Evolutionary conservation across 225 moss, liverwort and hornwort species (phyloP).

Genomic region (Marchantia paleacea): DNA sequence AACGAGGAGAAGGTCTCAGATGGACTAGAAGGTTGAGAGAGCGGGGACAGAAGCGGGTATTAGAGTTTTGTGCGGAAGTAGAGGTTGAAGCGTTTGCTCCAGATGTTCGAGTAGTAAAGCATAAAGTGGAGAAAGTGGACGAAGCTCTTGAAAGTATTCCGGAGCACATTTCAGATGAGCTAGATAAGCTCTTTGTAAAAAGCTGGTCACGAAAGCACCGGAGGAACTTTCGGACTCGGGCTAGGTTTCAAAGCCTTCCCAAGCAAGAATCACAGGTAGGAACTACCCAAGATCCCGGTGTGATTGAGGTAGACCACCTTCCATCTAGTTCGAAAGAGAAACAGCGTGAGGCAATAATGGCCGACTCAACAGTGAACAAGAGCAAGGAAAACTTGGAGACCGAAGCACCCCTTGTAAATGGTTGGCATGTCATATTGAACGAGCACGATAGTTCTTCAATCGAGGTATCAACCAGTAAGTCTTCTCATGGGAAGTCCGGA

Average conservation of each 20-base stretch:
- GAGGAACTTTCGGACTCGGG: conserved; percentile 19
- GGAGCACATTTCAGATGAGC: conserved; percentile 12
- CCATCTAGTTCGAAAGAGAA: not conserved
- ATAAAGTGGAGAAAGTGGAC: conserved; percentile 5
- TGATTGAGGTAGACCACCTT: not conserved
- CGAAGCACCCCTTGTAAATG: not conserved
- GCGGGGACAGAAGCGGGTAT: conserved; percentile 14
- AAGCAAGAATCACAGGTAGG: conserved; percentile 1
- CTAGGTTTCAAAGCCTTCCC: conserved; percentile 6
- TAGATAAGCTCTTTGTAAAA: not conserved
- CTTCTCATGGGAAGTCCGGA: not conserved
- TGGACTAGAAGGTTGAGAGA: conserved; percentile 25
- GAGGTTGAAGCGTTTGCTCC: conserved; percentile 8
- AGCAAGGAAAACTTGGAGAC: not conserved
- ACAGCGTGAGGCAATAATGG: not conserved
- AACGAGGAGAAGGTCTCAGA: not conserved
- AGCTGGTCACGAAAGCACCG: conserved; percentile 15
- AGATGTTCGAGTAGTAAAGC: conserved; percentile 14
- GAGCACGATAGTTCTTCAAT: not conserved
- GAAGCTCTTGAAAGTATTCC: not conserved
- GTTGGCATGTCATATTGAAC: not conserved
- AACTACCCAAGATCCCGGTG: not conserved
- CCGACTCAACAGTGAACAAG: not conserved
- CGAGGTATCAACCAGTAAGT: not conserved
- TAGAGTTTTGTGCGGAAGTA: conserved; percentile 18